A percentile compares a stretch with the other conserved stretches of the same genome.
Evolutionary conservation across 2,329 filamentous ascomycete genomes (phyloP).

Genomic region (Hysterium pulicare): DNA sequence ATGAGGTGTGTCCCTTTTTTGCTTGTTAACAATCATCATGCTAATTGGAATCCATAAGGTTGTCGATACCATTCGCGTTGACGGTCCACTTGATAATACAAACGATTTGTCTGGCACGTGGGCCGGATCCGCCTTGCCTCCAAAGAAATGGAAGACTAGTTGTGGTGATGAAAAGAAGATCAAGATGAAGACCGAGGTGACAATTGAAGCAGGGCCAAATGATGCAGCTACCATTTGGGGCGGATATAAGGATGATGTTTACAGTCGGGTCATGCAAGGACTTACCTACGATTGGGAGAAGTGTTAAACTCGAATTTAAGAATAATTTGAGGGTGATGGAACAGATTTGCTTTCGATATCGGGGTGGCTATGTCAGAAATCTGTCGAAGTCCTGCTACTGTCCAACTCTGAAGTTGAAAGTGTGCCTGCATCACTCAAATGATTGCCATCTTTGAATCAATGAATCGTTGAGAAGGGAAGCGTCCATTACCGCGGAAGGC

Average conservation of each 20-base stretch:
- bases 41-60: neutral
- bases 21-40: neutral
- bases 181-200: conserved; percentile 6
- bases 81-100: neutral
- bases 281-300: conserved; percentile 5
- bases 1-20: neutral
- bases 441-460: no score
- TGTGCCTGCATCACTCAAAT: no score
- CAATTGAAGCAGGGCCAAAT: neutral
- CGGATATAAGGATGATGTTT: neutral
- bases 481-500: no score
- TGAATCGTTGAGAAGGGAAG: no score
- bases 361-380: no score
- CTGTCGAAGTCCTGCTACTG: no score
- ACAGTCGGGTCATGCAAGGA: conserved; percentile 1
- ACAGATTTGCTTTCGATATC: no score
- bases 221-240: neutral
- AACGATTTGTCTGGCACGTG: no score
- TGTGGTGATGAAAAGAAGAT: conserved; percentile 1
- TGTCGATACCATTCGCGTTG: conserved; percentile 1
- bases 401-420: no score
- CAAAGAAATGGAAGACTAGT: conserved; percentile 3
- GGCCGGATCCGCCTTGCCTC: neutral
- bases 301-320: no score
- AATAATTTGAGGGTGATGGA: no score